Evolutionary conservation across 306 rosid species (phyloP).

Genomic region (Medicago lupulina): DNA sequence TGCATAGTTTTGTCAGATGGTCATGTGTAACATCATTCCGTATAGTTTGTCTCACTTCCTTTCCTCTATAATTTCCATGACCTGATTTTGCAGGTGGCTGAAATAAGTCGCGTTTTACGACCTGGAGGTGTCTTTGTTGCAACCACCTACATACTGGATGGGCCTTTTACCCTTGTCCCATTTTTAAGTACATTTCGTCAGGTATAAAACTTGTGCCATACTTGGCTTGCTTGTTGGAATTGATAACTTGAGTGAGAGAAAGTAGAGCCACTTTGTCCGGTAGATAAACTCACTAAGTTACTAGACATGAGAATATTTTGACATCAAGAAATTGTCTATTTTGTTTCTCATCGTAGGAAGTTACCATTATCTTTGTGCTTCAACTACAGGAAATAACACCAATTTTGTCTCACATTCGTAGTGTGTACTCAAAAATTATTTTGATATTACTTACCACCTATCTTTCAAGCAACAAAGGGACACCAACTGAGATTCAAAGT

Average conservation of each 20-base stretch:
- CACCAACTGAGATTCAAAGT: constrained; percentile 3
- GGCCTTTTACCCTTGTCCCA: constrained; percentile 65
- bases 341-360: constrained; percentile 24
- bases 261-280: constrained; percentile 10
- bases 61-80: constrained; percentile 20
- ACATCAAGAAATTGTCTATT: too few relatives aligned
- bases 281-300: neutral
- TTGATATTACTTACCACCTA: constrained; percentile 6
- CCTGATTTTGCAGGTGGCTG: constrained; percentile 73
- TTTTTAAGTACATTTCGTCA: constrained; percentile 55
- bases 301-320: constrained; percentile 5
- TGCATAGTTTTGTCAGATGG: too few relatives aligned
- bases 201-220: constrained; percentile 51
- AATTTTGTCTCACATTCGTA: neutral
- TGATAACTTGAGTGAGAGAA: neutral
- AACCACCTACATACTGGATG: constrained; percentile 75
- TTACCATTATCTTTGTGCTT: neutral
- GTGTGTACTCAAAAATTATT: neutral
- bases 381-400: neutral
- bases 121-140: constrained; percentile 97
- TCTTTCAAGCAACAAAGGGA: constrained; percentile 2
- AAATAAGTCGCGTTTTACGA: constrained; percentile 80
- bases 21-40: too few relatives aligned
- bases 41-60: constrained; percentile 8
- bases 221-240: constrained; percentile 18